Evolutionary conservation across 2,329 filamentous ascomycete genomes (phyloP), one percentile per base, ranked within the genome.

Genomic region (Claviceps sp.): DNA sequence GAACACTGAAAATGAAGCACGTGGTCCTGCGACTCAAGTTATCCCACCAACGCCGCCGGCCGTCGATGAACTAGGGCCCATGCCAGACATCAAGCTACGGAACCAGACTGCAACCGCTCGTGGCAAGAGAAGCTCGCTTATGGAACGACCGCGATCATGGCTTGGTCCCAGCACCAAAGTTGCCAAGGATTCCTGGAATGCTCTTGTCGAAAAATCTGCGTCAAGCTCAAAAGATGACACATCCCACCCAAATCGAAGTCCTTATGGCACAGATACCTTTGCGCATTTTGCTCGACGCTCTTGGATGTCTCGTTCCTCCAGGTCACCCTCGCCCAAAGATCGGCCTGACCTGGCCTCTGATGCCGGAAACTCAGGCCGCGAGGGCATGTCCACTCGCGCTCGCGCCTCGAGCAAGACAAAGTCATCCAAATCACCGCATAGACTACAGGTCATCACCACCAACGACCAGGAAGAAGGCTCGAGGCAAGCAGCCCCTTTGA

Each of bases 131-230:
- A 71, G 64, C 55, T 72, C 74, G 44, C 64, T 76, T 47, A 67
- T 74, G 50, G 74, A 73, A 53, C 70, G 73, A 50, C 73, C 72
- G 4, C 71, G 72, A 52, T 74, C 74, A 53, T 80, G 77, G 78
- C 68, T 79, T 53, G 68, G 70, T 2, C 45, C 53, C 14, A 66
- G 66, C 59, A 70, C 73, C 23, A 75, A 68, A 56, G 68, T 70
- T 13, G 59, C 66, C 39, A 62, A 58, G 47, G 61, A 64, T 9
- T 34, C 57, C 29, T 50, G 55, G 34, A 42, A 52, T 34, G 13
- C 38, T 16, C n/a, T 37, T n/a, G 55, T 61, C 23, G 58, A 61
- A 3, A 36, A 42, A 20, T 20, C 44, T 22, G 9, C 1, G 11
- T 16, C 34, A 16, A 23, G 8, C 38, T 36, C 34, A 4, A 47